Base-by-base conservation (phyloP, 257 asterid species). In the Gentiana dahurica region DNA sequence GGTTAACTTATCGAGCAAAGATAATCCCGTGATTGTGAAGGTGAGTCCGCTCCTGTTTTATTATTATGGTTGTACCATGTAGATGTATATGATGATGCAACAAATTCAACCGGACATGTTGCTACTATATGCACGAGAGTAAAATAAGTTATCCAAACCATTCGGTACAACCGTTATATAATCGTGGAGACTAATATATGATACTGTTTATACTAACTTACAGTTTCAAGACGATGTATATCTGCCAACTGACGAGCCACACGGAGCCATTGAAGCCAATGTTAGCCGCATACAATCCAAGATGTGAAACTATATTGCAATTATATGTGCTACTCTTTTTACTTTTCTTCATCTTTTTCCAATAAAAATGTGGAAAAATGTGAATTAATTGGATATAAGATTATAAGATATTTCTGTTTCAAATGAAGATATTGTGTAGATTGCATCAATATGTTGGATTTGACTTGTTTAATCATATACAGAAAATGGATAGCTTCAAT, bases 231-330 rank as follows among this genome's bases (percentile, higher is more conserved):
- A 92, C 57, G 99, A 92, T 58, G 95, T 88, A 6, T 92, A 58
- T 67, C 63, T 88, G 59, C 98, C 98, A 13, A 83, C 90, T 8
- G 98, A 92, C 64, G 94, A 92, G 73, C 98, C 97, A 12, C 98
- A 87, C 11, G 98, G 98, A 48, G 67, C 97, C 10, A 92, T 88
- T 43, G 93, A 92, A 80, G 99, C 97, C 10, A 83, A 79, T 60
- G 73, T 88, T 47, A 80, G 86, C 62, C 95, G 97, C 74, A 60
- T 69, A 48, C 78, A 66, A 39, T 92, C 97, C 0, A 92, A 79
- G 75, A 69, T 92, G 82, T 92, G 84, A 81, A 68, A 32, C 33
- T 51, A 24, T 65, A 49, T 49, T 49, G 15, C 36, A 34, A 37
- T 44, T 32, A 7, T 33, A n/a, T 1, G 15, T 34, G 48, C 57